Evolutionary conservation across 805 yeast genomes (phyloP).

Genomic region (Starmerella vaccinii): DNA sequence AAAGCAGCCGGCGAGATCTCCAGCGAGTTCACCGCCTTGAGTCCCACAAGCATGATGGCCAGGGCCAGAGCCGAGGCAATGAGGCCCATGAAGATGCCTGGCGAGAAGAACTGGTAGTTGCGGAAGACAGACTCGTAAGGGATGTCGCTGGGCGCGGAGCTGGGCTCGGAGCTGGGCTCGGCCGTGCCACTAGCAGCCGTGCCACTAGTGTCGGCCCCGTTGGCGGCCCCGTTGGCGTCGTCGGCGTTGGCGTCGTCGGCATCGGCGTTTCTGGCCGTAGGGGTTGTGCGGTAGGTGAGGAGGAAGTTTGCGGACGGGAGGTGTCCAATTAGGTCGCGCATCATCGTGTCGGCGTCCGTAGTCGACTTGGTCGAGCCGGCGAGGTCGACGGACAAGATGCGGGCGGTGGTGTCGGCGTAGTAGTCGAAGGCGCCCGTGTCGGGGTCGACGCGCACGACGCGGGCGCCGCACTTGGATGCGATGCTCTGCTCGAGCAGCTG

Average conservation of each 20-base stretch:
- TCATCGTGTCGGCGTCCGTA: conserved; percentile 23
- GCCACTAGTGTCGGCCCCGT: no score
- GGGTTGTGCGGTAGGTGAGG: conserved; percentile 30
- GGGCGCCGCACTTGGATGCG: conserved; percentile 44
- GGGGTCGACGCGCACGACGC: conserved; percentile 35
- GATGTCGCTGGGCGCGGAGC: no score
- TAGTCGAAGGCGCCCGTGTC: conserved; percentile 37
- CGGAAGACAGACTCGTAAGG: conserved; percentile 40
- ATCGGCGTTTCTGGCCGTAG: neutral
- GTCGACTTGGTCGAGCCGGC: conserved; percentile 28
- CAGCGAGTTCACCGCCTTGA: conserved; percentile 15
- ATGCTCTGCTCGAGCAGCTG: conserved; percentile 10
- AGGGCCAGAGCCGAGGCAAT: conserved; percentile 55
- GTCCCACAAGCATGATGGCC: conserved; percentile 24
- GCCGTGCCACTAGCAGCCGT: no score
- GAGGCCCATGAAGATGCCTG: conserved; percentile 70
- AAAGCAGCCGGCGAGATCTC: conserved; percentile 22
- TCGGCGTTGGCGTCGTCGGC: neutral
- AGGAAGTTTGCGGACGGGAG: conserved; percentile 31
- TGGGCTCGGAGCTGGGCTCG: no score
- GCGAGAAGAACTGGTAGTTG: conserved; percentile 59
- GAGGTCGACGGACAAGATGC: conserved; percentile 53
- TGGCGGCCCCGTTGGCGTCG: no score
- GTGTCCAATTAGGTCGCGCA: conserved; percentile 27
- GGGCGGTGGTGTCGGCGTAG: conserved; percentile 52